Percentiles rank a stretch among this genome's conserved stretches.
Evolutionary conservation across 2,329 filamentous ascomycete species (phyloP).

Genomic region (Neonectria magnoliae): DNA sequence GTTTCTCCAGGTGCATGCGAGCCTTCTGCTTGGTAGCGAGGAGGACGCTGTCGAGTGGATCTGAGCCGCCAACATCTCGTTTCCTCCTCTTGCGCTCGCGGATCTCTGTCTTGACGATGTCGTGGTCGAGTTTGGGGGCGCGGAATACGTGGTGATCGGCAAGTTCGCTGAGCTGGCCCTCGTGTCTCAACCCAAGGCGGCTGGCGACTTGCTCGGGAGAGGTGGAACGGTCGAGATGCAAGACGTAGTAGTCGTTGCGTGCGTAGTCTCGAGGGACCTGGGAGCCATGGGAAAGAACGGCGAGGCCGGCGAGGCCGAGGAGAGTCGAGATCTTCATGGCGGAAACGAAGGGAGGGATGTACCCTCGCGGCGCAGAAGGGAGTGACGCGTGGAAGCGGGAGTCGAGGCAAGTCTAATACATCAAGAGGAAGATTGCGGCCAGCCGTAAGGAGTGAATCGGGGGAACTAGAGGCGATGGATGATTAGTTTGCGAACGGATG

Average conservation of each 20-base stretch:
- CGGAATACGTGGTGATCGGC: slow-evolving; percentile 87
- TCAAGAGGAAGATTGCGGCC: slow-evolving; percentile 30
- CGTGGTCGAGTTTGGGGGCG: slow-evolving; percentile 68
- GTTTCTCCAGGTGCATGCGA: slow-evolving; percentile 64
- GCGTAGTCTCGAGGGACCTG: slow-evolving; percentile 76
- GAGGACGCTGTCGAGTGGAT: slow-evolving; percentile 77
- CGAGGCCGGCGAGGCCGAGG: slow-evolving; percentile 63
- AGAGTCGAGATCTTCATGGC: slow-evolving; percentile 63
- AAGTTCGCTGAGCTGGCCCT: slow-evolving; percentile 83
- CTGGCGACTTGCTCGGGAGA: slow-evolving; percentile 76
- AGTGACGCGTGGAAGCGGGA: slow-evolving; percentile 26
- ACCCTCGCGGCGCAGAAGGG: slow-evolving; percentile 33
- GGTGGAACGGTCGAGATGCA: slow-evolving; percentile 77
- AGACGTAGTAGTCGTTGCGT: slow-evolving; percentile 89
- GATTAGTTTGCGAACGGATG: slow-evolving; percentile 20
- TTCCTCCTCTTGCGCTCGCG: slow-evolving; percentile 69
- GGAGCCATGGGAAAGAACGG: slow-evolving; percentile 58
- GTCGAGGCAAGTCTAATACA: slow-evolving; percentile 34
- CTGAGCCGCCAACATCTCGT: slow-evolving; percentile 60
- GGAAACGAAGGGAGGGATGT: slow-evolving; percentile 16
- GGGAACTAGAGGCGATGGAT: slow-evolving; percentile 7
- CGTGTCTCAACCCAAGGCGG: slow-evolving; percentile 79
- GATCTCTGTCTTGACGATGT: slow-evolving; percentile 66
- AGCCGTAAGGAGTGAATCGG: slow-evolving; percentile 19
- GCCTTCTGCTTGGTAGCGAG: slow-evolving; percentile 79